Base-by-base conservation (phyloP, 2,329 filamentous ascomycete genomes). In the Fusarium sublunatum region DNA sequence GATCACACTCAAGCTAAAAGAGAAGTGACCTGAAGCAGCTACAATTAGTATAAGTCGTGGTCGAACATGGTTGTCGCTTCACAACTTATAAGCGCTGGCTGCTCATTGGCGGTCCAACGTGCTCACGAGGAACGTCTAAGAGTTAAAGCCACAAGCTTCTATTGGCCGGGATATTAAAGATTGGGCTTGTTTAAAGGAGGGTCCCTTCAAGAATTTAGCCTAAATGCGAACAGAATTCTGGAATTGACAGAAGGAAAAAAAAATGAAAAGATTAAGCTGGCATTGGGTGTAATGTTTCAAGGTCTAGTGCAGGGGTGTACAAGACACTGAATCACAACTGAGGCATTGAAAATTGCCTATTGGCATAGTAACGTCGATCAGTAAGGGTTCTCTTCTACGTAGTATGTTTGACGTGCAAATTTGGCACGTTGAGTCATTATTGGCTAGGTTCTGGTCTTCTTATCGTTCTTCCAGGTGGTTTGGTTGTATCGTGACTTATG, bases 51-150 rank as follows among this genome's bases (percentile, higher is more conserved):
- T 38, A 19, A 19, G 19, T 19, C 19, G 19, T 19, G 19, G 19
- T 19, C 19, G 19, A 19, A 19, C 19, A 19, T 19, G 19, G 19
- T 19, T 19, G 19, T 19, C 19, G 19, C 19, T 19, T 19, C 19
- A 19, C 19, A 28, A 22, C 25, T 44, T 71, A 71, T 56, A 71
- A 71, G 69, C 69, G 69, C 69, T 54, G 34, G 29, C 22, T 45
- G 47, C 32, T 51, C 25, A 71, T 71, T 71, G 69, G 69, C 35
- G 40, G 29, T 53, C 58, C 50, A 48, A 50, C 41, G 22, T 47
- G 51, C 45, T 60, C 64, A 56, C 51, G 62, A 61, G 61, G 59
- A 68, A 32, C 36, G 40, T 31, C 34, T 26, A 47, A 45, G 35
- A 41, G 44, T 53, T 52, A 22, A 58, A 36, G 45, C 45, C 48